phyloP scores from a whole-genome alignment of 73 alveolate genomes.

The Symbiodinium natans region DNA sequence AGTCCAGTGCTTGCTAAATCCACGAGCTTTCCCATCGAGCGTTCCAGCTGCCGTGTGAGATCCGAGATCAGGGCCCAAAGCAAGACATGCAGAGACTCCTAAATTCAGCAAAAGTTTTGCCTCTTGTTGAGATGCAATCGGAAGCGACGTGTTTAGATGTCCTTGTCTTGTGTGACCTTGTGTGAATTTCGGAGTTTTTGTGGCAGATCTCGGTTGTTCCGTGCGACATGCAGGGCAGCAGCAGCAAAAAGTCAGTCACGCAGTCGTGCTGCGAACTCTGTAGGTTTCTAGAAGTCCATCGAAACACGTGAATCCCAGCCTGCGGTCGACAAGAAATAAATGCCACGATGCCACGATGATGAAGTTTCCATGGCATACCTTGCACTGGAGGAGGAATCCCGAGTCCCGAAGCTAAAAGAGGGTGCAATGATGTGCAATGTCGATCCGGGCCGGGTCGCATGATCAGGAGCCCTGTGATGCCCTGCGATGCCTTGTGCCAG shows the following conservation, averaged over 20 bases:
- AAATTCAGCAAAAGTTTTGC: neutral
- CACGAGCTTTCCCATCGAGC: neutral
- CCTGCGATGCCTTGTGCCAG: too few species aligned
- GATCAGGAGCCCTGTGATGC: too few species aligned
- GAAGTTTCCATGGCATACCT: neutral
- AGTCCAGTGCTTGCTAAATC: neutral
- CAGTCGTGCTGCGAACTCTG: neutral
- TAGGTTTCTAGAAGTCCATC: neutral
- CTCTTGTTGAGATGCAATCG: neutral
- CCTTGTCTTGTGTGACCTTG: neutral
- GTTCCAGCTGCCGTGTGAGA: slow-evolving; percentile 22
- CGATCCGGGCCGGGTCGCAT: neutral
- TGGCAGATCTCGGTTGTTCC: neutral
- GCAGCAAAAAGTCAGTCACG: neutral
- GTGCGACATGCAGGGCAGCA: neutral
- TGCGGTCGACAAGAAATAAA: neutral
- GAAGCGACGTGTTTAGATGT: neutral
- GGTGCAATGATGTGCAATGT: neutral
- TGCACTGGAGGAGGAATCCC: neutral
- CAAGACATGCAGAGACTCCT: neutral
- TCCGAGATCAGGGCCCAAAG: neutral
- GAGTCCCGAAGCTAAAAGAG: neutral
- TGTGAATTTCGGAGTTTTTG: neutral
- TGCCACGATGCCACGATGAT: neutral
- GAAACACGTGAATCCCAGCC: neutral